Base-by-base conservation (phyloP, 1,284 basidiomycete genomes). In the Pseudomicrostroma phylloplanum region DNA sequence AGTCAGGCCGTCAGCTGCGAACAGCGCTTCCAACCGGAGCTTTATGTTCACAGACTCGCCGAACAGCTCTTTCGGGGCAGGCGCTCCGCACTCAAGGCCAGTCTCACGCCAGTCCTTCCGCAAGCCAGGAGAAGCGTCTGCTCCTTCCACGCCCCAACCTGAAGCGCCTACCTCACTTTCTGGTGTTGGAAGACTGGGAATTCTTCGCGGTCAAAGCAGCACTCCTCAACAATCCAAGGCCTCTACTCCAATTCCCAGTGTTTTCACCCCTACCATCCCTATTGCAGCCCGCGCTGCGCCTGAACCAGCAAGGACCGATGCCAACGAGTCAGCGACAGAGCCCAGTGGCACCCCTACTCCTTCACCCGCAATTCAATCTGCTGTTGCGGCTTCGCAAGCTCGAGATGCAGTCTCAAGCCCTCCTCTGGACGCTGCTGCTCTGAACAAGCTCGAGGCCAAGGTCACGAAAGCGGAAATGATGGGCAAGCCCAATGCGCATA, bases 361-460 rank as follows among this genome's bases (percentile, higher is more conserved):
- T 36, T 36, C 30, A 36, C 30, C 30, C 30, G 30, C 30, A 4
- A 9, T 36, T 36, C 30, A 36, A 36, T 36, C 30, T 36, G 30
- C 30, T n/a, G n/a, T 30, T 6, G 53, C 53, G 2, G 30, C 30
- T 36, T 3, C 30, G 30, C 30, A 36, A 36, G 30, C 30, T 36
- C 30, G 30, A 9, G 30, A 36, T 9, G 3, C 30, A 36, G 30
- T 36, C 30, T 19, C 59, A 3, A 43, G 23, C 4, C 56, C 62
- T n/a, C 71, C 80, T 13, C 66, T 84, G 58, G 79, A 80, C 0
- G 74, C 81, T 8, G 80, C 80, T 42, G 89, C 89, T 41, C 83
- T 98, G 49, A 98, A 98, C 81, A 89, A 88, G 73, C 81, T 98
- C 0, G 93, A 97, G 80, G 96, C 94, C 7, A 89, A 89, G 69